Conservation (phyloP, 75 land plant species). For the Cupressus sempervirens region DNA sequence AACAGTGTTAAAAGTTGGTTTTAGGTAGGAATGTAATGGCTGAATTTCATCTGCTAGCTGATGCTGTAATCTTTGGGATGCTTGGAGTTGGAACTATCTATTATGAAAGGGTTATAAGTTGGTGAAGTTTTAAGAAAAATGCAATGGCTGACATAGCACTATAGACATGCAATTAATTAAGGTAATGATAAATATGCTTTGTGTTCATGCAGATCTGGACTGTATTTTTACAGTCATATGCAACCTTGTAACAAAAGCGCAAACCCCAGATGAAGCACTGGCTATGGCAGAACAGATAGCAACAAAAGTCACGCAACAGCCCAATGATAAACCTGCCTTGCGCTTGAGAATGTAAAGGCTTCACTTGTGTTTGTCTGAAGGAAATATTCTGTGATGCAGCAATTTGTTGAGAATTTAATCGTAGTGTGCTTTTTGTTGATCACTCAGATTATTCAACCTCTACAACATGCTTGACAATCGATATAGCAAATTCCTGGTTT, state of each 20-base stretch:
- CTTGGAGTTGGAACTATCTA: background rate
- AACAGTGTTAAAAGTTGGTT: no score
- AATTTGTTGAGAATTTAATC: background rate
- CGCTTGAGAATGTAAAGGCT: conserved; percentile 81
- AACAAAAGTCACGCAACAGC: conserved; percentile 60
- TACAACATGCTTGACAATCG: conserved; percentile 85
- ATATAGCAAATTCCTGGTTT: conserved; percentile 72
- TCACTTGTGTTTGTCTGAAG: background rate
- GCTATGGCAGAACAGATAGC: conserved; percentile 90
- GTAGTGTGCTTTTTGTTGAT: conserved; percentile 6
- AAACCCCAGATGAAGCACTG: conserved; percentile 62
- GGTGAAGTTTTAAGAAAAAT: background rate
- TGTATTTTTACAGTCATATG: conserved; percentile 84
- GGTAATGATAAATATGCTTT: background rate
- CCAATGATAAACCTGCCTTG: conserved; percentile 76
- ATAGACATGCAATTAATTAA: background rate
- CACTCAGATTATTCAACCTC: conserved; percentile 70
- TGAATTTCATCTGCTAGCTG: background rate
- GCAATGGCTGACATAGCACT: background rate
- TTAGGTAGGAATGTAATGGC: no score
- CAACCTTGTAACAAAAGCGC: conserved; percentile 72
- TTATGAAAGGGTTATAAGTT: background rate
- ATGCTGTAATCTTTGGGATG: background rate
- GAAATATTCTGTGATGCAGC: background rate
- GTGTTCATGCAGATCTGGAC: conserved; percentile 61